Evolutionary conservation across 345 rosid genomes (phyloP).

Genomic region (Firmiana major): DNA sequence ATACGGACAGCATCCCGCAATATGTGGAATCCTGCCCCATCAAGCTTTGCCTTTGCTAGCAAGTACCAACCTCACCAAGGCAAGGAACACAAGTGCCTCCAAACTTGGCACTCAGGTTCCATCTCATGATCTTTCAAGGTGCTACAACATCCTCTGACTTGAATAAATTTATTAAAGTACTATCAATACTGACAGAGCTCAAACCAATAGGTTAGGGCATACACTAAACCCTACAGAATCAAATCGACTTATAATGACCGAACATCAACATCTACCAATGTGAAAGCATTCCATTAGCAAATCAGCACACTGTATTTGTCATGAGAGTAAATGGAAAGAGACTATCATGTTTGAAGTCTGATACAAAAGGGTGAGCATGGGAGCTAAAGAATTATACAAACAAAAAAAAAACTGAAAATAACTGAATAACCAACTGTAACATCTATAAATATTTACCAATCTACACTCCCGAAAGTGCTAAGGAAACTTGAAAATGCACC

Average conservation of each 20-base stretch:
- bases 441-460: conserved; percentile 24
- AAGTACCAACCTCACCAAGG: not conserved
- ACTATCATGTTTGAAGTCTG: not conserved
- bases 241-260: not conserved
- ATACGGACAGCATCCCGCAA: not conserved
- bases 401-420: not conserved
- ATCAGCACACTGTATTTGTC: conserved; percentile 1
- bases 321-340: not conserved
- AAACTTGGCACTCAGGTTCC: too few species aligned
- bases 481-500: conserved; percentile 17
- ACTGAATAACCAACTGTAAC: conserved; percentile 2
- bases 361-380: not conserved
- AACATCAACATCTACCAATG: not conserved
- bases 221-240: not conserved
- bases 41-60: not conserved
- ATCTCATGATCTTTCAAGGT: too few species aligned
- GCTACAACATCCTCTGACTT: too few species aligned
- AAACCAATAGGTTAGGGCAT: not conserved
- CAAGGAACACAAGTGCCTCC: too few species aligned
- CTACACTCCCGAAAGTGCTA: conserved; percentile 7
- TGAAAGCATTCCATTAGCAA: not conserved
- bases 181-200: too few species aligned
- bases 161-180: too few species aligned
- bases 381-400: conserved; percentile 2
- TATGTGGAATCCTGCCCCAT: too few species aligned